These are phyloP conservation scores for Podila horticola DNA, from an alignment of 192 early-diverging fungal genomes.

Conservation along the genomic window DNA sequence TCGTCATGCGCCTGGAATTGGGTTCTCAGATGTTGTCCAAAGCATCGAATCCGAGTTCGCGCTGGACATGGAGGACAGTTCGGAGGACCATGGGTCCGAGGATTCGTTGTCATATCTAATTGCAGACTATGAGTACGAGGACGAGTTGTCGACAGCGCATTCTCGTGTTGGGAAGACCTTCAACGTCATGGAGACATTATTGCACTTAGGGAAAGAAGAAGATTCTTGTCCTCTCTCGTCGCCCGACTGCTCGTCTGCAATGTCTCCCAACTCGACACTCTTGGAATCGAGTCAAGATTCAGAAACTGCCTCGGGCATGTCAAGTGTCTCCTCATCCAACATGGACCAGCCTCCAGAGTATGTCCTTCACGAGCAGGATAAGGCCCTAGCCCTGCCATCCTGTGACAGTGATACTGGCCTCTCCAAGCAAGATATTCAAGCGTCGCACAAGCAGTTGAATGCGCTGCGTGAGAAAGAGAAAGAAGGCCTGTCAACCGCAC, in stretches of 20 bases:
- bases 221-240: background rate
- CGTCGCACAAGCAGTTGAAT: background rate
- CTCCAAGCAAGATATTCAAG: background rate
- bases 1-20: background rate
- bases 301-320: constrained; percentile 1
- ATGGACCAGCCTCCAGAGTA: constrained; percentile 19
- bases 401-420: background rate
- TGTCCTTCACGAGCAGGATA: constrained; percentile 8
- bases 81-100: constrained; percentile 9
- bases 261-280: constrained; percentile 19
- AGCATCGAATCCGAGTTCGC: constrained; percentile 29
- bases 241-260: background rate
- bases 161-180: background rate
- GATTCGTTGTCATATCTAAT: constrained; percentile 26
- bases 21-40: constrained; percentile 20
- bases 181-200: background rate
- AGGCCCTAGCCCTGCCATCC: background rate
- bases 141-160: background rate
- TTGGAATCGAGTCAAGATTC: constrained; percentile 13
- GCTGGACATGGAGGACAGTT: background rate
- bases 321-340: background rate
- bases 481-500: background rate
- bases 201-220: background rate
- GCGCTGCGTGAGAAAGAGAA: background rate
- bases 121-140: constrained; percentile 10